Conservation (phyloP, 1,139 yeast genomes). For the Blastobotrys raffinosifermentans region DNA sequence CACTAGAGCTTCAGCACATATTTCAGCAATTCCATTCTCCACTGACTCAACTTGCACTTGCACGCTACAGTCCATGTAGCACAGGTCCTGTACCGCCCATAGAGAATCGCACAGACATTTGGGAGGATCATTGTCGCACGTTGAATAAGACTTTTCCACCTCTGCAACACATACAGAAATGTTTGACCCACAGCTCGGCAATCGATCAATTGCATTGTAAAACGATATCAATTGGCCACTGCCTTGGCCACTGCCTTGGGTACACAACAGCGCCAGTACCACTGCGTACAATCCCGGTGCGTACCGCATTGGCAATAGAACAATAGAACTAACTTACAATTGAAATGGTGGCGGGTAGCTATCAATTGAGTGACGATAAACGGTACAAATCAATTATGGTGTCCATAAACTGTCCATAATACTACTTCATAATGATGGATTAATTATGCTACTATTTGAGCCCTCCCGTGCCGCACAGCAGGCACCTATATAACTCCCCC, state of each 20-base stretch:
- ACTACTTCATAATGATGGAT: too few relatives aligned
- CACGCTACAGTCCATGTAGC: conserved; percentile 9
- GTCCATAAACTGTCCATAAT: too few relatives aligned
- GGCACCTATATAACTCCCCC: too few relatives aligned
- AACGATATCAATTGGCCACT: neutral
- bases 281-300: conserved; percentile 6
- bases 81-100: conserved; percentile 6
- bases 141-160: conserved; percentile 9
- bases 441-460: too few relatives aligned
- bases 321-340: too few relatives aligned
- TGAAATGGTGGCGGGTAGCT: too few relatives aligned
- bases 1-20: too few relatives aligned
- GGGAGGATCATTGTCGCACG: conserved; percentile 9
- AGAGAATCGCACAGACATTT: conserved; percentile 10
- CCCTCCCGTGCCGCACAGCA: too few relatives aligned
- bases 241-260: conserved; percentile 1
- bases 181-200: conserved; percentile 7
- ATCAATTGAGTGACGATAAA: too few relatives aligned
- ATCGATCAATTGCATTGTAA: neutral
- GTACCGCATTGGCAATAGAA: conserved; percentile 1
- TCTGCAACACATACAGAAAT: conserved; percentile 1
- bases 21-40: too few relatives aligned
- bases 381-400: too few relatives aligned
- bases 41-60: too few relatives aligned
- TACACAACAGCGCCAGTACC: conserved; percentile 6